A percentile compares a stretch with the other conserved stretches of the same genome.
Evolutionary conservation across 257 asterid genomes (phyloP).

Genomic region (Nicotiana paniculata): DNA sequence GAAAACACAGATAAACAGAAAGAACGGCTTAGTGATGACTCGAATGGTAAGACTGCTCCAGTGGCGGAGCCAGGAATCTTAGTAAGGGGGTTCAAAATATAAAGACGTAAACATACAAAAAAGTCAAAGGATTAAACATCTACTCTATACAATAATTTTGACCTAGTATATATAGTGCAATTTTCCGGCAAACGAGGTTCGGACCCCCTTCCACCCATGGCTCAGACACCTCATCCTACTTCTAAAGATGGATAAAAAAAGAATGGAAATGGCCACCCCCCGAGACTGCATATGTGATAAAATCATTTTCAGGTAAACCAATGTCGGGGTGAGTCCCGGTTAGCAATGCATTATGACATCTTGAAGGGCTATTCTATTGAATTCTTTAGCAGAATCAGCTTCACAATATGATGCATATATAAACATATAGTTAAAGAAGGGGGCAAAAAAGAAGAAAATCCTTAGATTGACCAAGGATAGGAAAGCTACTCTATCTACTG

Average conservation of each 20-base stretch:
- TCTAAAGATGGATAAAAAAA: not conserved
- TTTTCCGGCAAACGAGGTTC: no score
- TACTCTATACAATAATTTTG: no score
- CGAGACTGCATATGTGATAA: not conserved
- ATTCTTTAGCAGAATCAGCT: not conserved
- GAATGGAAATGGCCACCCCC: not conserved
- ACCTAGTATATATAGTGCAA: no score
- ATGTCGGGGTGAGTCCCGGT: not conserved
- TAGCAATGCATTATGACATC: not conserved
- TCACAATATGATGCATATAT: not conserved
- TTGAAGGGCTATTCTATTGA: not conserved
- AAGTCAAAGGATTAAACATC: no score
- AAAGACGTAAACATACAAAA: no score
- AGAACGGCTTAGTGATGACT: not conserved
- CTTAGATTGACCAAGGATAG: not conserved
- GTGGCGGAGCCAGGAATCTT: no score
- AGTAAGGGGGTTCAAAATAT: no score
- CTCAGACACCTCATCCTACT: not conserved
- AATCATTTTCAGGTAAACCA: not conserved
- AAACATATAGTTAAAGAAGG: not conserved
- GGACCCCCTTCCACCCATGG: no score
- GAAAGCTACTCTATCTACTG: not conserved
- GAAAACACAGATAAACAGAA: not conserved
- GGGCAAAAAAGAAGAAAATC: not conserved
- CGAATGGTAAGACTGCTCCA: not conserved